Conservation (phyloP, 2,329 filamentous ascomycete species). For the Scytalidium sp. region DNA sequence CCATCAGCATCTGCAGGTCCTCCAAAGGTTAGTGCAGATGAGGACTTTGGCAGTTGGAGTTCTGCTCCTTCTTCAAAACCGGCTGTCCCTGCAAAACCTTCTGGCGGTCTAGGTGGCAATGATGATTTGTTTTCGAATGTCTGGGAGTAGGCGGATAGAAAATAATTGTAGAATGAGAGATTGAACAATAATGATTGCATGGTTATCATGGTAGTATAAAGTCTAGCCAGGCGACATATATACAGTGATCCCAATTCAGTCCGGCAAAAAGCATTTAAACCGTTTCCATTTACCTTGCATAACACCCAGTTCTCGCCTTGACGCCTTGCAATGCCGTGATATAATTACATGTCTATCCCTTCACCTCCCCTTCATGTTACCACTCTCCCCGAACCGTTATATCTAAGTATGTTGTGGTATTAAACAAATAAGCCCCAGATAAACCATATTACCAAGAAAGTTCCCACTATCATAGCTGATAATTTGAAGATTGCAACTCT, state of each 20-base stretch:
- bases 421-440: conserved; percentile 29
- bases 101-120: conserved; percentile 59
- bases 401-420: conserved; percentile 46
- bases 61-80: conserved; percentile 62
- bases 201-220: background rate
- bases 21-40: conserved; percentile 78
- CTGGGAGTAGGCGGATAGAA: conserved; percentile 62
- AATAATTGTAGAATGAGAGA: background rate
- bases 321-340: conserved; percentile 28
- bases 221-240: background rate
- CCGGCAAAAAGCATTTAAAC: background rate
- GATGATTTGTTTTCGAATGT: conserved; percentile 96
- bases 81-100: conserved; percentile 40
- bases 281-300: background rate
- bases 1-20: conserved; percentile 35
- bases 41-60: conserved; percentile 95
- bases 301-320: conserved; percentile 3
- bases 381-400: background rate
- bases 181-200: background rate
- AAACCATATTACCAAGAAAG: conserved; percentile 72
- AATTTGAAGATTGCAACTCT: conserved; percentile 89
- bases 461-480: conserved; percentile 73
- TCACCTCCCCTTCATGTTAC: conserved; percentile 2
- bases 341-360: conserved; percentile 21
- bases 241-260: background rate